Base-by-base conservation (phyloP, 345 rosid species). In the Linum usitatissimum region DNA sequence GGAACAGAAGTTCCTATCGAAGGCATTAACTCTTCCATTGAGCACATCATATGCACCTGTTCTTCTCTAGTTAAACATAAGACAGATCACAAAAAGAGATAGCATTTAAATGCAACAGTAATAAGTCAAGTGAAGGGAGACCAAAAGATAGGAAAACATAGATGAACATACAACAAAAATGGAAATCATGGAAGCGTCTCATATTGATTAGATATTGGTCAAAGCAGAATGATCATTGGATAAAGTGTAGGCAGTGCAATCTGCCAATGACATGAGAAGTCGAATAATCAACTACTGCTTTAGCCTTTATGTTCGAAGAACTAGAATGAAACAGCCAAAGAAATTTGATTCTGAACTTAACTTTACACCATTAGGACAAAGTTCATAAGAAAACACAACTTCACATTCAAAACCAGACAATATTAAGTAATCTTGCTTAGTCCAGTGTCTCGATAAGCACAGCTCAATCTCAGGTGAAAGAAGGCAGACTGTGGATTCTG, bases 1-100 rank as follows among this genome's bases (percentile, higher is more conserved):
- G 91, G 91, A 40, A 84, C 82, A 61, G 86, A 70, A 61, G 94
- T 75, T 56, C 93, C 98, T 69, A 89, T 75, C 61, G 99, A 81
- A 53, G 97, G 99, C 83, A 90, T 79, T 74, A 87, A 73, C 70
- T 92, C 99, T 73, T 92, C 97, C 80, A 89, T 78, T 28, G 80
- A 64, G 71, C 95, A 81, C 88, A 89, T 76, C 70, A 78, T 65
- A 73, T 90, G 90, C 75, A 80, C 79, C 86, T 87, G 98, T 71
- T 87, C 95, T 70, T 95, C 93, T 71, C 97, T 89, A 10, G 8
- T 45, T 45, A 15, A 45, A 45, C 3, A 45, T 4, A 45, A 45
- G 17, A 45, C 15, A 45, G 17, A 45, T 2, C 15, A 3, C 15
- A 45, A 13, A 45, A 4, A 45, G 51, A 45, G 51, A 45, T 45